These are phyloP conservation scores for Gonapodya prolifera DNA, from an alignment of 192 early-diverging fungal genomes.

Conservation along the genomic window DNA sequence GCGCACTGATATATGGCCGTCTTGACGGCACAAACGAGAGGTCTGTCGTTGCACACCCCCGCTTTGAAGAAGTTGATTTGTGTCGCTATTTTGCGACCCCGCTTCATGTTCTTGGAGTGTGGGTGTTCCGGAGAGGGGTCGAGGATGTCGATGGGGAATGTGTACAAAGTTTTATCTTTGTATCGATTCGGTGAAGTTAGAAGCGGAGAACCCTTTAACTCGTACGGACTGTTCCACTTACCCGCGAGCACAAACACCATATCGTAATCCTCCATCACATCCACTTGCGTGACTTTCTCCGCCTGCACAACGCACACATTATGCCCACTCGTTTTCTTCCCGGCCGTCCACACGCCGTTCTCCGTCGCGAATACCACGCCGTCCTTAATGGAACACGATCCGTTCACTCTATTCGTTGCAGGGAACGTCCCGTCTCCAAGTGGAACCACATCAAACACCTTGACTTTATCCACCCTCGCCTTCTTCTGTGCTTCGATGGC, in stretches of 20 bases:
- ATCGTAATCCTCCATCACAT: conserved; percentile 67
- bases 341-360: conserved; percentile 18
- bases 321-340: not conserved
- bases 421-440: conserved; percentile 39
- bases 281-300: conserved; percentile 76
- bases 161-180: conserved; percentile 23
- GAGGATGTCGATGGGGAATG: conserved; percentile 16
- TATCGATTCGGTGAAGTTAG: not conserved
- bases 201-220: conserved; percentile 13
- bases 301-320: conserved; percentile 32
- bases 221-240: conserved; percentile 16
- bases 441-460: conserved; percentile 39
- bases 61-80: conserved; percentile 62
- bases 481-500: conserved; percentile 55
- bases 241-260: conserved; percentile 72
- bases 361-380: conserved; percentile 42
- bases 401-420: conserved; percentile 40
- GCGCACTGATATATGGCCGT: conserved; percentile 58
- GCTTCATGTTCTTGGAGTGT: not conserved
- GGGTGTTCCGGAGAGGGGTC: not conserved
- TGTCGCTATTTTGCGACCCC: conserved; percentile 17
- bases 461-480: conserved; percentile 21
- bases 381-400: conserved; percentile 35
- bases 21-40: conserved; percentile 55
- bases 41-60: conserved; percentile 41